Evolutionary conservation across 257 asterid genomes (phyloP).

Genomic region (Penstemon barbatus): DNA sequence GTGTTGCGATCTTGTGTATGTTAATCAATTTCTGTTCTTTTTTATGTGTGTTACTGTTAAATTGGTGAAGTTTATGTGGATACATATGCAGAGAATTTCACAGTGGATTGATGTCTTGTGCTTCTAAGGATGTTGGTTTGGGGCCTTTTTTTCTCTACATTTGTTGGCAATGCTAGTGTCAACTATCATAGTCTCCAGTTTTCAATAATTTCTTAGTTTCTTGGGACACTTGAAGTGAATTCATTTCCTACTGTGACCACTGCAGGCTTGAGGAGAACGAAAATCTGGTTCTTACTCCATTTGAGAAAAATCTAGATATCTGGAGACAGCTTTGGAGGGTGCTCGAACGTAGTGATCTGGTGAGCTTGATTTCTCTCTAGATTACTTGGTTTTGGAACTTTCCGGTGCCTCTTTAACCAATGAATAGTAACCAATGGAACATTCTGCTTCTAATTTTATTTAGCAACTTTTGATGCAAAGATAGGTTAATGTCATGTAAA

Average conservation of each 20-base stretch:
- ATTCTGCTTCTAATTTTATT: no score
- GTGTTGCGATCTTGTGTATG: not conserved
- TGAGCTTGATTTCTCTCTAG: slow-evolving; percentile 35
- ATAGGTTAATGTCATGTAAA: no score
- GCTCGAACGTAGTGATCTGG: slow-evolving; percentile 99
- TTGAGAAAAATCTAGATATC: slow-evolving; percentile 95
- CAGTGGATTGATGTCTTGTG: slow-evolving; percentile 7
- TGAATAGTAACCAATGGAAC: no score
- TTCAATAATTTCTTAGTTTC: slow-evolving; percentile 6
- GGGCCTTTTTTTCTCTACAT: not conserved
- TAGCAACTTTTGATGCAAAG: no score
- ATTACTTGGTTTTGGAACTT: no score
- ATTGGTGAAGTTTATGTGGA: not conserved
- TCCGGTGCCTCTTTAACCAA: no score
- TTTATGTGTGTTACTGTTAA: slow-evolving; percentile 7
- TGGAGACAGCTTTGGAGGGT: slow-evolving; percentile 99
- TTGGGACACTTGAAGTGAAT: not conserved
- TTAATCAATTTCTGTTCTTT: not conserved
- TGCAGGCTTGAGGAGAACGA: slow-evolving; percentile 95
- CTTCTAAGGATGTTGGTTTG: slow-evolving; percentile 15
- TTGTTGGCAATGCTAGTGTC: not conserved
- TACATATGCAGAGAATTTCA: not conserved
- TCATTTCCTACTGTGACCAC: slow-evolving; percentile 19
- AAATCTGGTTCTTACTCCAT: slow-evolving; percentile 91
- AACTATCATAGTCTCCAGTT: not conserved